Evolutionary conservation across 1,139 yeast species (phyloP), one percentile per base, ranked within the genome.

Genomic region (Debaryomyces coudertii): DNA sequence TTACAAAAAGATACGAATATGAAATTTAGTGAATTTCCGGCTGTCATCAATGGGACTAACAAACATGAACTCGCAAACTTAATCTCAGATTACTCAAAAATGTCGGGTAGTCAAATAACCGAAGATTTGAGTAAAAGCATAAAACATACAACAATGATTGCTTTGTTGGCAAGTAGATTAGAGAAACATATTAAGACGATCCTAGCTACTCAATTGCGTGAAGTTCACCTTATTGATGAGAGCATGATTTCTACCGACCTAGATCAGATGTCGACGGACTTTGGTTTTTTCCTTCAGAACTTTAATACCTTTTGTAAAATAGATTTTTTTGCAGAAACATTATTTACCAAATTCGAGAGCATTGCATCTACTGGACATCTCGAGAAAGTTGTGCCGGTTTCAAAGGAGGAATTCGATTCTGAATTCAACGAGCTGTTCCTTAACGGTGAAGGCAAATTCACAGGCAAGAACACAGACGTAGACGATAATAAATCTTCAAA

Each of bases 251-350:
- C 41, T 5, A 25, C 20, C 6, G 44, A 47, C 16, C 46, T 51
- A 7, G 18, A 44, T 12, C 43, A 44, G 23, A 36, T 60, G 14
- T 40, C 41, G 11, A 36, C 49, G 11, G 65, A 66, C 46, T 63
- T 66, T 43, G 42, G 48, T n/a, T 53, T 60, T 35, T 68, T 68
- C 49, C 50, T 67, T 33, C 51, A 47, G 12, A 50, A 66, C 33
- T 68, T 68, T 54, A 67, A 68, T 44, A 55, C 63, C 1, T 51
- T 68, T 31, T 62, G 72, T 50, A 66, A 66, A 45, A 54, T 68
- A n/a, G 72, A 66, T 40, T 53, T 51, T 39, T 51, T 68, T 34
- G 70, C 70, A 1, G 69, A 66, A 44, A 35, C 49, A 4, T 47
- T 68, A 33, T 68, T 66, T 49, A 62, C 56, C 12, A 58, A 52